These are phyloP conservation scores for Coemansia brasiliensis DNA, from an alignment of 192 early-diverging fungal genomes.

Conservation along the genomic window DNA sequence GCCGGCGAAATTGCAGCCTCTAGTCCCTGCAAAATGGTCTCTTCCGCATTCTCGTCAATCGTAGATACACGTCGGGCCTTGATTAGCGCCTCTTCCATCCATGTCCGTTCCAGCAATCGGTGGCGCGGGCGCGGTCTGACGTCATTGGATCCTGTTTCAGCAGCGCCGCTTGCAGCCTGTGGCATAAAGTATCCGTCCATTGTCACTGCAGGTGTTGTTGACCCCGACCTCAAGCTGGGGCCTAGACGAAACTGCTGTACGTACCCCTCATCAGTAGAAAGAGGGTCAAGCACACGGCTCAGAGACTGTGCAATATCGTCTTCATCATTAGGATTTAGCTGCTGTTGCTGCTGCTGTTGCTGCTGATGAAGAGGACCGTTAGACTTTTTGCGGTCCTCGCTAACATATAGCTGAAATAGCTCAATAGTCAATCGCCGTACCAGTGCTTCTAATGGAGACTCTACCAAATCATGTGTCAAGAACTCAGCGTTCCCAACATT, in stretches of 20 bases:
- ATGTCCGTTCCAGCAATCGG: constrained; percentile 50
- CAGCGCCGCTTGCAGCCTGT: neutral
- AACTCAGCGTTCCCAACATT: constrained; percentile 13
- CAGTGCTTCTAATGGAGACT: constrained; percentile 54
- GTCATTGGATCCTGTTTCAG: neutral
- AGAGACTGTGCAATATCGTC: constrained; percentile 25
- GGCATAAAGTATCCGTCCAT: constrained; percentile 57
- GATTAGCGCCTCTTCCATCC: constrained; percentile 57
- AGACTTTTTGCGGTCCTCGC: constrained; percentile 43
- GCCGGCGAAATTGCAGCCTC: constrained; percentile 10
- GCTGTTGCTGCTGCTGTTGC: neutral
- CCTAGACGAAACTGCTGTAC: constrained; percentile 57
- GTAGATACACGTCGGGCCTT: constrained; percentile 54
- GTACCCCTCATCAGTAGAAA: constrained; percentile 24
- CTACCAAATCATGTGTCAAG: constrained; percentile 50
- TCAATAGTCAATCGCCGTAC: constrained; percentile 53
- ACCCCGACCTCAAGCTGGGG: constrained; percentile 44
- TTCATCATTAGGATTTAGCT: constrained; percentile 5
- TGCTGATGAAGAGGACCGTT: neutral
- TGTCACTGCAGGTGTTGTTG: constrained; percentile 49
- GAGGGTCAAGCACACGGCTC: constrained; percentile 19
- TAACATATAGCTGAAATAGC: constrained; percentile 56
- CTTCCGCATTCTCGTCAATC: constrained; percentile 49
- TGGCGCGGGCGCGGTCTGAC: constrained; percentile 32
- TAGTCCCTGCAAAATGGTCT: constrained; percentile 46